Conservation (phyloP, 768 basidiomycete species). For the Amylocystis lapponica region DNA sequence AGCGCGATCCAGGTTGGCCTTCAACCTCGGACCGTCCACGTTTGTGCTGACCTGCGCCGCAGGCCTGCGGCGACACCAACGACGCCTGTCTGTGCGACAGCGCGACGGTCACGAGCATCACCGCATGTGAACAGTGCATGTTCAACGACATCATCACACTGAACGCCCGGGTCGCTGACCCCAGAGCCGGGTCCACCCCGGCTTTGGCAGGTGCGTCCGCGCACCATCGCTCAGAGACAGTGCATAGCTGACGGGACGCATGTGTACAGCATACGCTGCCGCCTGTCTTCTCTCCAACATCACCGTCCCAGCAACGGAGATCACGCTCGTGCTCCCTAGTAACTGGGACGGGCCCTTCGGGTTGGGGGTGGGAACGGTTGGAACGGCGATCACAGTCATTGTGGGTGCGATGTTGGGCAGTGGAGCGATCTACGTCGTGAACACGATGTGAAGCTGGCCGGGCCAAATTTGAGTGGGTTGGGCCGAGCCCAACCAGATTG, state of each 20-base stretch:
- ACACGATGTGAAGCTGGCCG: constrained; percentile 45
- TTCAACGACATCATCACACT: constrained; percentile 52
- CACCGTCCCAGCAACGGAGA: constrained; percentile 32
- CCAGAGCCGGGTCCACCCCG: constrained; percentile 51
- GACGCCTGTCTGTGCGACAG: constrained; percentile 50
- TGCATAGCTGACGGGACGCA: neutral
- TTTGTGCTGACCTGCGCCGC: constrained; percentile 11
- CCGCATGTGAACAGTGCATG: constrained; percentile 63
- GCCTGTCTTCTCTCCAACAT: constrained; percentile 38
- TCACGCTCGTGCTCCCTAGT: constrained; percentile 39
- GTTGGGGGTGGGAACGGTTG: constrained; percentile 37
- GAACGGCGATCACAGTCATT: constrained; percentile 39
- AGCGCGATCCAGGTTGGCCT: constrained; percentile 20
- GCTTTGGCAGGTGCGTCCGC: constrained; percentile 46
- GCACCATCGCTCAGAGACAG: neutral
- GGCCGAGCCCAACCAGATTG: too few relatives aligned
- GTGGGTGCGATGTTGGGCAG: constrained; percentile 42
- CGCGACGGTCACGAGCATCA: constrained; percentile 36
- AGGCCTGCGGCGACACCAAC: constrained; percentile 39
- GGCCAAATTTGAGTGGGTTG: too few relatives aligned
- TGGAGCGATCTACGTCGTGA: constrained; percentile 45
- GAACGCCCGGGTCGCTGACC: constrained; percentile 44
- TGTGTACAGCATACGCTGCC: constrained; percentile 45
- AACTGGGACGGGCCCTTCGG: constrained; percentile 60
- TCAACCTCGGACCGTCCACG: neutral